Evolutionary conservation across 331 rosid genomes (phyloP), one percentile per base, ranked within the genome.

Genomic region (Saraca asoca): DNA sequence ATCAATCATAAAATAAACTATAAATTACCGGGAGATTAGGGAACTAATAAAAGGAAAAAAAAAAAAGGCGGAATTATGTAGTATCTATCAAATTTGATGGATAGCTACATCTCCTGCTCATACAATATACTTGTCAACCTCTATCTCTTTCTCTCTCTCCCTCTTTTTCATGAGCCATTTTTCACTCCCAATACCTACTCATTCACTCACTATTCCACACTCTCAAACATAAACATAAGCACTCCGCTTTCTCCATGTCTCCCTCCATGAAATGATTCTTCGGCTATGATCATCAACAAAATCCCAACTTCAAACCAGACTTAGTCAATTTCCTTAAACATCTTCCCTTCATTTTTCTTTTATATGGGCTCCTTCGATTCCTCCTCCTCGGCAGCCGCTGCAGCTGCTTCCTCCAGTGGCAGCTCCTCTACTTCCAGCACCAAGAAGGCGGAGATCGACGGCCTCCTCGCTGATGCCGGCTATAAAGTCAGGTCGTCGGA

Each of bases 401-500:
- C 20, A 7, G 38, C 75, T 65, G 12, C 70, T 18, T 63, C 80
- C 9, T 48, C 83, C 44, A 66, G 73, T 72, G 73, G 82, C 12
- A 68, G 84, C 59, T 73, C 83, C 7, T 78, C 80, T 17, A 56
- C 70, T 51, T 29, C 66, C 12, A 29, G 19, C 37, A 73, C 78
- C 63, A 81, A 79, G 15, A 75, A 69, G 20, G 70, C 65, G 15
- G 93, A 87, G 8, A 83, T 91, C 64, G 93, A 85, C 10, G 86
- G 85, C 6, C 79, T 34, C 11, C 89, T 91, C 9, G 95, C 91
- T 46, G 89, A 72, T 6, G 93, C 89, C 0, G 95, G 97, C 5
- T 91, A 91, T 74, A 88, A 70, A 64, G 89, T 91, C 64, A 79
- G 85, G 18, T 73, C 91, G 46, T 82, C 97, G 12, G 93, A 88